Conservation (phyloP, 257 asterid species). For the Jacaranda copaia region DNA sequence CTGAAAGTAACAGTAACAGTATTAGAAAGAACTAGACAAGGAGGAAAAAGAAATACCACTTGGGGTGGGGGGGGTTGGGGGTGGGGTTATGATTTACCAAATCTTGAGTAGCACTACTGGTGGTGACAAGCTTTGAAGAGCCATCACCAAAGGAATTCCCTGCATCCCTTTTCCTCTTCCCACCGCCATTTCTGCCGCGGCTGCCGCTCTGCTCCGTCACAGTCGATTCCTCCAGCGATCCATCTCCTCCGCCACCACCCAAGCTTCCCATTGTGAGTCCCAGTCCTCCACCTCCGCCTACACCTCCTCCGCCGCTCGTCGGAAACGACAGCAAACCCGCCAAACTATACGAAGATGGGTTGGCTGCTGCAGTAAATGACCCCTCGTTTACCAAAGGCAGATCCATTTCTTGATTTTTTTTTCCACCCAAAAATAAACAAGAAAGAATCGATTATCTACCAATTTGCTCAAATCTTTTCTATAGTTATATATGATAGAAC, state of each 20-base stretch:
- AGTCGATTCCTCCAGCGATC: constrained; percentile 71
- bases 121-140: constrained; percentile 54
- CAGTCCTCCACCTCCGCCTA: constrained; percentile 47
- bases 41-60: neutral
- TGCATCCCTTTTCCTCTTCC: constrained; percentile 59
- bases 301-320: constrained; percentile 40
- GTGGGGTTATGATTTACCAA: constrained; percentile 49
- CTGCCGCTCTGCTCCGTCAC: constrained; percentile 72
- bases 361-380: constrained; percentile 71
- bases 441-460: neutral
- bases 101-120: constrained; percentile 54
- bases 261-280: constrained; percentile 66
- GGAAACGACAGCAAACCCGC: constrained; percentile 81
- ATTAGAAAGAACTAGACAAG: constrained; percentile 2
- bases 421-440: constrained; percentile 5
- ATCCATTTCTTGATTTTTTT: constrained; percentile 60
- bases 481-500: neutral
- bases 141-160: constrained; percentile 52
- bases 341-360: constrained; percentile 72
- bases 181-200: constrained; percentile 49
- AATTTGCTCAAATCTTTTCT: neutral
- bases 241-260: constrained; percentile 43
- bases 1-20: neutral
- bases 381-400: constrained; percentile 78
- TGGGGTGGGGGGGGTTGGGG: neutral